Base-by-base conservation (phyloP, 2,329 filamentous ascomycete species). In the Diaporthe australafricana region DNA sequence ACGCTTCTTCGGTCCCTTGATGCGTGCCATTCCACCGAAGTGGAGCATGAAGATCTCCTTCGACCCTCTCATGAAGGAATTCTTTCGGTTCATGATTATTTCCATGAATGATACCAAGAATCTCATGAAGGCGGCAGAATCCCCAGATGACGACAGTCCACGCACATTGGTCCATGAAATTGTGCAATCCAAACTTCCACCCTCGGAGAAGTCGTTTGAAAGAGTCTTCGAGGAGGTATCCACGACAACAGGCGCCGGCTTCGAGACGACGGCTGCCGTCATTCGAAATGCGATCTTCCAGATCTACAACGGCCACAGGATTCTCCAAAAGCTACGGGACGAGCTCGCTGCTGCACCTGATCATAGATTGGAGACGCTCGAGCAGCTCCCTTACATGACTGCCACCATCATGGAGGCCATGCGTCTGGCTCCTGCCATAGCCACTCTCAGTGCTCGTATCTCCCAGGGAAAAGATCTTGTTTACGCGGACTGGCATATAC, bases 351-450 rank as follows among this genome's bases (percentile, higher is more conserved):
- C 27, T 35, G 25, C 22, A 8, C 25, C 35, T 27, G 22, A 68
- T 16, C 50, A 57, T n/a, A 32, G 35, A 2, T 25, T 63, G 3
- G 25, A 70, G 2, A 12, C n/a, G 12, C 75, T 83, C 30, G 79
- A 83, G 73, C 74, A 76, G 69, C 72, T 81, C 9, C 78, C 78
- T 0, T 87, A 86, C 73, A 78, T 87, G 6, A 80, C 81, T 14
- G 83, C 85, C 0, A 81, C 84, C 1, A 76, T 87, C 17, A 83
- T 79, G 45, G 86, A 88, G 74, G 81, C 82, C 1, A 77, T 86
- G 75, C 81, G 86, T 1, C 71, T 87, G 0, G 82, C 84, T 62
- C 83, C 84, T 1, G 81, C 78, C 0, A 75, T 84, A 6, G 82
- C 80, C 4, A 80, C 84, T 32, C 76, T 83, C 0, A 76, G 84